Conservation (phyloP, 345 rosid genomes). For the Mangifera indica region DNA sequence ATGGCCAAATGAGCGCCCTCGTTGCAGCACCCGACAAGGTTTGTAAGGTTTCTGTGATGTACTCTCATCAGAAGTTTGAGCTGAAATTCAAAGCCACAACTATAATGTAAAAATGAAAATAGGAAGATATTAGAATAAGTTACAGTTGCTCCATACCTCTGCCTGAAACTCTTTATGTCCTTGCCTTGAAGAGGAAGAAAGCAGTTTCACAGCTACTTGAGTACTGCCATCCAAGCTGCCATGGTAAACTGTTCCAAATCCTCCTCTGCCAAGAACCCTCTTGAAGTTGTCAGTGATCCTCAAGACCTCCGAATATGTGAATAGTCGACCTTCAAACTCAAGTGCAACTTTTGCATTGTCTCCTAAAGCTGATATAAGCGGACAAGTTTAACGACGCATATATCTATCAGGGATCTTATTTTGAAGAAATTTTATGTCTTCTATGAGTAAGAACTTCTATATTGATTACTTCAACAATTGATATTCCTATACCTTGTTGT, state of each 20-base stretch:
- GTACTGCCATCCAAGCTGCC: constrained; percentile 23
- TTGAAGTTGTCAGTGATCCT: constrained; percentile 38
- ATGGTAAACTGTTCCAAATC: constrained; percentile 39
- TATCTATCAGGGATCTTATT: background rate
- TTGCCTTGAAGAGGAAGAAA: constrained; percentile 29
- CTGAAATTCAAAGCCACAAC: constrained; percentile 12
- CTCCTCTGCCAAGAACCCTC: constrained; percentile 36
- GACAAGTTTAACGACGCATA: background rate
- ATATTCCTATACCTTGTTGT: background rate
- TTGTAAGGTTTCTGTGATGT: constrained; percentile 42
- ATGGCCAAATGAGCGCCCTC: constrained; percentile 42
- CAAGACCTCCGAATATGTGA: constrained; percentile 25
- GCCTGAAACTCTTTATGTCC: constrained; percentile 39
- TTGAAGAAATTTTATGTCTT: too few species aligned
- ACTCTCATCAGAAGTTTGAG: constrained; percentile 40
- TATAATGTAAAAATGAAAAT: background rate
- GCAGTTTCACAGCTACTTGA: constrained; percentile 43
- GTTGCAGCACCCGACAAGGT: constrained; percentile 53
- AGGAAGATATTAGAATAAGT: background rate
- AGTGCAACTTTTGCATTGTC: constrained; percentile 8
- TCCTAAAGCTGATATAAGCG: background rate
- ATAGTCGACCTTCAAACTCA: constrained; percentile 19
- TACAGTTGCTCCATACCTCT: constrained; percentile 17
- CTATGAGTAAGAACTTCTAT: too few species aligned
- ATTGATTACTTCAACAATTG: too few species aligned